Conservation (phyloP, 2,329 filamentous ascomycete species). For the Paracamarosporium sp. region DNA sequence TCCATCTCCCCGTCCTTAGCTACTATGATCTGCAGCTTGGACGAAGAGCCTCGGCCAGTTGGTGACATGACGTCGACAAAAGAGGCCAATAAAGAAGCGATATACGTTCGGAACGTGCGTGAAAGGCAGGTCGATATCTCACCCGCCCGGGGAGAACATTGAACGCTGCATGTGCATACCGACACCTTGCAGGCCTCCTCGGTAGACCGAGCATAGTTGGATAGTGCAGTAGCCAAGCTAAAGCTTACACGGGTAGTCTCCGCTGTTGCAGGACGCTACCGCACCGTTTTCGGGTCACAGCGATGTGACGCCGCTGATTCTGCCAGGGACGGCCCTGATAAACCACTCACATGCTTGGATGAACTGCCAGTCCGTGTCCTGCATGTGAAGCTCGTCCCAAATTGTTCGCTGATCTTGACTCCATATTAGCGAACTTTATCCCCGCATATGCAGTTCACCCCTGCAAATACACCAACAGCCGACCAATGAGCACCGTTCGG, state of each 20-base stretch:
- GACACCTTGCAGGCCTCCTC: conserved; percentile 10
- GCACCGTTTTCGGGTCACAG: conserved; percentile 16
- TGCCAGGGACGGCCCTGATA: conserved; percentile 19
- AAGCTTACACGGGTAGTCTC: conserved; percentile 28
- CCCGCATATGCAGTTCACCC: conserved; percentile 12
- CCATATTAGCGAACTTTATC: conserved; percentile 3
- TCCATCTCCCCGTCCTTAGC: conserved; percentile 8
- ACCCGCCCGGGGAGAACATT: conserved; percentile 12
- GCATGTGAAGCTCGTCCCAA: conserved; percentile 15
- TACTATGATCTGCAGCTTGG: conserved; percentile 7
- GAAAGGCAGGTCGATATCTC: conserved; percentile 13
- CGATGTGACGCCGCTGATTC: conserved; percentile 10
- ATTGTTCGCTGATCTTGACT: conserved; percentile 2
- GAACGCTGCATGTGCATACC: conserved; percentile 15
- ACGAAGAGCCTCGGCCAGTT: conserved; percentile 12
- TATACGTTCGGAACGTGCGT: conserved; percentile 10
- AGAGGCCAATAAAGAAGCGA: neutral
- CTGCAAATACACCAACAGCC: neutral
- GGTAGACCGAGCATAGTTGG: conserved; percentile 20
- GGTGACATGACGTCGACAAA: conserved; percentile 13
- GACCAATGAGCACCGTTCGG: neutral
- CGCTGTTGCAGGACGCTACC: conserved; percentile 22
- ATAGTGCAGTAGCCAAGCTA: conserved; percentile 21
- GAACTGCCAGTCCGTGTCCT: conserved; percentile 7
- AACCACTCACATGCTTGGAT: conserved; percentile 7